Evolutionary conservation across 768 basidiomycete species (phyloP), one percentile per base, ranked within the genome.

Genomic region (Collybiopsis confluens): DNA sequence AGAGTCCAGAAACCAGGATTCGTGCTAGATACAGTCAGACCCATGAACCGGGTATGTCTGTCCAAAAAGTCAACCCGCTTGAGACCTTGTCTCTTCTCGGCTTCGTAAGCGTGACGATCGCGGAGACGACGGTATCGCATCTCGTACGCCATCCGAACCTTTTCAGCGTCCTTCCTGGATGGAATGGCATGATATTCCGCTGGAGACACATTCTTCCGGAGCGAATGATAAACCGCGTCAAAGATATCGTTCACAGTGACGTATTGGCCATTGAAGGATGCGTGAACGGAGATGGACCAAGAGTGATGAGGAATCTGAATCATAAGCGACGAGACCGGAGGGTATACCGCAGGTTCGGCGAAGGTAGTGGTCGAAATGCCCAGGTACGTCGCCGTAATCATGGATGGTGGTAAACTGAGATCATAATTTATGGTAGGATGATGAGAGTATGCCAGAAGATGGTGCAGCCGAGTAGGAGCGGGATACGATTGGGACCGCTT

Each of bases 11-110:
- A 30, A 4, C 47, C 30, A 11, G 46, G 28, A n/a, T 28, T 30
- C 33, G 33, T 28, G 33, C 47, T 35, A 2, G 47, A 37, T 15
- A 20, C 23, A 37, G 47, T 11, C 20, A 48, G 8, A 36, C 79
- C 80, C 60, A 62, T 64, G 62, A 81, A 79, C 23, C 56, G 60
- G 9, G 66, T 71, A 11, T 62, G 66, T 33, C 65, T 71, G 43
- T 67, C 61, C 47, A 85, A 63, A 58, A 81, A 83, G 62, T 85
- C 83, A 0, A 84, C 72, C 45, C 80, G 65, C 61, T 76, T 81
- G 16, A 83, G 57, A 0, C 79, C 80, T 59, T 76, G 76, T 9
- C 58, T 59, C 56, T 70, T 68, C 64, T 83, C 81, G 21, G 62
- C 56, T 35, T 68, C 70, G 23, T 65, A 67, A 1, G 54, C 62